Evolutionary conservation across 192 early-diverging fungal genomes (phyloP).

Genomic region (Coemansia sp.): DNA sequence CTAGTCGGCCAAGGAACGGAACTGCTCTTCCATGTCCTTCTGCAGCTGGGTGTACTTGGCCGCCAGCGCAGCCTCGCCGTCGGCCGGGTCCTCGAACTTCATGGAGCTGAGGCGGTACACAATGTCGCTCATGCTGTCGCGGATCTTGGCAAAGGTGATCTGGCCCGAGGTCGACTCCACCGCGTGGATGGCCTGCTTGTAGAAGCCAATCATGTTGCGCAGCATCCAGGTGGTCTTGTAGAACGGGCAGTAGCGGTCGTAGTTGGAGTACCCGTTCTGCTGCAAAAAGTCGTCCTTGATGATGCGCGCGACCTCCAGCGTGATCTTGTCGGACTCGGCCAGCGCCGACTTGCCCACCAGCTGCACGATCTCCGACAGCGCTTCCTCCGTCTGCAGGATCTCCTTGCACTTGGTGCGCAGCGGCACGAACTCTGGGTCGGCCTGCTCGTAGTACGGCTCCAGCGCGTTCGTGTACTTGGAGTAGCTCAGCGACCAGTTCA

Average conservation of each 20-base stretch:
- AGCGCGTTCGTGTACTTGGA: conserved; percentile 98
- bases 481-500: conserved; percentile 98
- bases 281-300: conserved; percentile 99
- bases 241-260: conserved; percentile 99
- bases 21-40: conserved; percentile 95
- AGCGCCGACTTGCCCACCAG: conserved; percentile 93
- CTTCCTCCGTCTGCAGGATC: conserved; percentile 98
- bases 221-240: conserved; percentile 99
- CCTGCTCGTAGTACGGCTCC: conserved; percentile 89
- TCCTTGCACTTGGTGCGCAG: conserved; percentile 95
- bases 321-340: conserved; percentile 98
- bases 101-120: conserved; percentile 97
- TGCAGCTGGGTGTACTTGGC: conserved; percentile 86
- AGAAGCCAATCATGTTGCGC: conserved; percentile 95
- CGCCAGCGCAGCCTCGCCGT: conserved; percentile 82
- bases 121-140: conserved; percentile 85
- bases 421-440: conserved; percentile 88
- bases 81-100: conserved; percentile 99
- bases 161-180: conserved; percentile 87
- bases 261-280: conserved; percentile 98
- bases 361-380: conserved; percentile 98
- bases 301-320: conserved; percentile 92
- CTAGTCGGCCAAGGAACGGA: conserved; percentile 72
- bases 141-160: conserved; percentile 93
- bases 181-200: conserved; percentile 87